Percentiles rank a stretch among this genome's conserved stretches.
These are phyloP conservation scores for Ustilago xerochloae DNA, from an alignment of 1,284 basidiomycete genomes.

Conservation along the genomic window DNA sequence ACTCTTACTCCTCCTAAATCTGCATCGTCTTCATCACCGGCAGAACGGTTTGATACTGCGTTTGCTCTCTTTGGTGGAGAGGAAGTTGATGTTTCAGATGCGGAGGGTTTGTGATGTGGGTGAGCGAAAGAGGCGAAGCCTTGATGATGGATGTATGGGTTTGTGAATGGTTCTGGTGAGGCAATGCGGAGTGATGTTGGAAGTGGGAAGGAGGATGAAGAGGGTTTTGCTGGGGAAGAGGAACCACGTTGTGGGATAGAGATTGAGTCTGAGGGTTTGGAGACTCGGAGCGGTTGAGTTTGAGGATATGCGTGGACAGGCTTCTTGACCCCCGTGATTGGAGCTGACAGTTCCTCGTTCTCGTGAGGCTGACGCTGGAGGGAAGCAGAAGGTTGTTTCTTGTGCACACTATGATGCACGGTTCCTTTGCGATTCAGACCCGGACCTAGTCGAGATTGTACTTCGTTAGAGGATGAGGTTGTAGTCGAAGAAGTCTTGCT, in stretches of 20 bases:
- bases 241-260: conserved; percentile 22
- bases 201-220: background rate
- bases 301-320: background rate
- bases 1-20: background rate
- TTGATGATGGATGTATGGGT: background rate
- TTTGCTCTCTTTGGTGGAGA: conserved; percentile 19
- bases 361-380: too few species aligned
- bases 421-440: conserved; percentile 20
- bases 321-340: background rate
- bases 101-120: conserved; percentile 1
- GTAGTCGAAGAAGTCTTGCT: conserved; percentile 27
- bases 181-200: conserved; percentile 26
- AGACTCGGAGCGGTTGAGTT: conserved; percentile 18
- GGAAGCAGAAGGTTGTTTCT: background rate
- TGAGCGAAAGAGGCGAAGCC: background rate
- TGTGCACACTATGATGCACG: conserved; percentile 5
- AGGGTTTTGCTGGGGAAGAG: conserved; percentile 6
- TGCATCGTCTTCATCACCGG: background rate
- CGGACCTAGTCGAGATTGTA: background rate
- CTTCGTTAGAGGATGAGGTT: background rate
- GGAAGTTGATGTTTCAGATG: background rate
- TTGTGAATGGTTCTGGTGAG: conserved; percentile 12
- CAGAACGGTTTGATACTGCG: conserved; percentile 27
- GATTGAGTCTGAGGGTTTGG: background rate
- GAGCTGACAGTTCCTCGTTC: background rate